Percentiles rank a stretch among this genome's conserved stretches.
These are phyloP conservation scores for Auriscalpium orientale DNA, from an alignment of 768 basidiomycete genomes.

Conservation along the genomic window DNA sequence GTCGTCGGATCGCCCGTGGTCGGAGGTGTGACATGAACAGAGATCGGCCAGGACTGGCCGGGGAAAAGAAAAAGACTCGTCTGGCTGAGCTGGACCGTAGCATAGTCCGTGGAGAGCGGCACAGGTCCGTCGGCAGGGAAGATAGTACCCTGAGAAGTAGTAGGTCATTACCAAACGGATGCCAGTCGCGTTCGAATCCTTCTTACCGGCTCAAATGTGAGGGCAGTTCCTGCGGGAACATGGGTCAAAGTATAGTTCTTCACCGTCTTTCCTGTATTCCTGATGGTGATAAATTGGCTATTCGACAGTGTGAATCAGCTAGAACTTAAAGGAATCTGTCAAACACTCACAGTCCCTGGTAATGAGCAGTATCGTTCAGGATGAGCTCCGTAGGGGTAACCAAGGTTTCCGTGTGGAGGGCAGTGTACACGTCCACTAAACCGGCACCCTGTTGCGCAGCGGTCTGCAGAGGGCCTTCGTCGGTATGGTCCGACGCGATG, in stretches of 20 bases:
- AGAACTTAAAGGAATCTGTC: not conserved
- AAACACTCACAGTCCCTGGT: slow-evolving; percentile 32
- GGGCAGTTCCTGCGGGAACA: slow-evolving; percentile 48
- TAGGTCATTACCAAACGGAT: not conserved
- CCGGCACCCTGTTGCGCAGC: slow-evolving; percentile 49
- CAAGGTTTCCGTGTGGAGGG: slow-evolving; percentile 43
- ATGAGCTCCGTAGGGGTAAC: slow-evolving; percentile 49
- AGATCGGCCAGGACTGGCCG: slow-evolving; percentile 32
- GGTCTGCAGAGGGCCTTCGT: slow-evolving; percentile 43
- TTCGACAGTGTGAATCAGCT: not conserved
- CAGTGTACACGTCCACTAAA: slow-evolving; percentile 40
- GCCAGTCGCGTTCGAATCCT: not conserved
- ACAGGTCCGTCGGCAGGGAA: slow-evolving; percentile 42
- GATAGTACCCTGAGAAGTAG: slow-evolving; percentile 26
- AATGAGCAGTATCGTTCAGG: slow-evolving; percentile 58
- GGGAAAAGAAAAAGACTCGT: slow-evolving; percentile 39
- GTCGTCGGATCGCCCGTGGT: slow-evolving; percentile 30
- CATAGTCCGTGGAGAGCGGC: slow-evolving; percentile 37
- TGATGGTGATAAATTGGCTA: slow-evolving; percentile 44
- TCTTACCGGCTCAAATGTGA: slow-evolving; percentile 36
- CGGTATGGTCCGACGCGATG: slow-evolving; percentile 23
- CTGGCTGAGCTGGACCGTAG: slow-evolving; percentile 39
- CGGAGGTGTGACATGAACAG: slow-evolving; percentile 41
- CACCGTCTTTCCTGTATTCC: slow-evolving; percentile 36
- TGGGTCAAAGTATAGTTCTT: slow-evolving; percentile 44